phyloP scores from a whole-genome alignment of 2,329 filamentous ascomycete genomes.

The Alternaria conjuncta region DNA sequence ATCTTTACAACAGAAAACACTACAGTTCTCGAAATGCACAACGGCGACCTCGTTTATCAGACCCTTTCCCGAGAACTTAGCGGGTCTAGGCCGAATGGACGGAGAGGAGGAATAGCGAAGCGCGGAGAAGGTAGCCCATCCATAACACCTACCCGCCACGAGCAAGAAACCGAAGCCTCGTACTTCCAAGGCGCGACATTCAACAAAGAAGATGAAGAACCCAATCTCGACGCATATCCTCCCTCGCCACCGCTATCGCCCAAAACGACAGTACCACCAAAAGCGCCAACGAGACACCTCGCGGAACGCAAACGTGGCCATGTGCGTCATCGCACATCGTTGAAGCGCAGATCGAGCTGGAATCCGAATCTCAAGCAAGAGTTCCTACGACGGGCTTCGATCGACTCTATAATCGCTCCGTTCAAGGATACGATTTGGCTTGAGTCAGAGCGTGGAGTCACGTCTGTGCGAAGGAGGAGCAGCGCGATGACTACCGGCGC shows the following conservation, averaged over 20 bases:
- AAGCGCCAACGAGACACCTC: conserved; percentile 2
- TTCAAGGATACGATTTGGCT: conserved; percentile 10
- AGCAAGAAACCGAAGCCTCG: conserved; percentile 16
- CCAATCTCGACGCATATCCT: conserved; percentile 11
- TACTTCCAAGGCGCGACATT: conserved; percentile 27
- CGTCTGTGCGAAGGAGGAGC: background rate
- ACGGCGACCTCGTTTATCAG: background rate
- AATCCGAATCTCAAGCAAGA: conserved; percentile 34
- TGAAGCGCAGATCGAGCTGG: conserved; percentile 29
- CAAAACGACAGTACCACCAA: conserved; percentile 11
- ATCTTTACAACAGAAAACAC: background rate
- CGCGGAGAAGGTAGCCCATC: conserved; percentile 23
- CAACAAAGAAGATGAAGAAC: conserved; percentile 19
- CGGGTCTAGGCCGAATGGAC: conserved; percentile 27
- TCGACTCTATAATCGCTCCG: conserved; percentile 14
- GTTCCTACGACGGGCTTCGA: conserved; percentile 12
- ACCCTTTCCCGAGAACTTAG: conserved; percentile 25
- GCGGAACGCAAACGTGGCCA: conserved; percentile 14
- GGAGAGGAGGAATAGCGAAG: conserved; percentile 38
- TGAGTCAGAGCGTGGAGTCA: background rate
- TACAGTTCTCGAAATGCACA: background rate
- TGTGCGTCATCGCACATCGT: conserved; percentile 13
- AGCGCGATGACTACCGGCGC: background rate
- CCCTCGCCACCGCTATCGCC: conserved; percentile 22
- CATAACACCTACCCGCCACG: conserved; percentile 11